Base-by-base conservation (phyloP, 2,329 filamentous ascomycete genomes). In the Colletotrichum cereale region DNA sequence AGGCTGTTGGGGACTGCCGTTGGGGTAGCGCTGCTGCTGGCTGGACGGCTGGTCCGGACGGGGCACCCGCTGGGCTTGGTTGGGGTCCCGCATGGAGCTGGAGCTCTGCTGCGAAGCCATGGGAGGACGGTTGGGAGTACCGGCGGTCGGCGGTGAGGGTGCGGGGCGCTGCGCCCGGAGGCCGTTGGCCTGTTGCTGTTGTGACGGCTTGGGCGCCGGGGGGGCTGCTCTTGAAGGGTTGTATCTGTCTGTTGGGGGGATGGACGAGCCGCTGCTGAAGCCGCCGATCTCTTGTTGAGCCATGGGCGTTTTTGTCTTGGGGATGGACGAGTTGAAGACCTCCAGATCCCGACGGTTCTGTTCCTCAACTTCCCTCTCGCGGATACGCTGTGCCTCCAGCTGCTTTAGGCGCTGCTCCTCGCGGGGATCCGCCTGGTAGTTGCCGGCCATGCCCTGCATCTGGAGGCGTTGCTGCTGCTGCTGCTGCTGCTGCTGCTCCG, bases 221-320 rank as follows among this genome's bases (percentile, higher is more conserved):
- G 95, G 96, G 60, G 96, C 92, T 48, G 93, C 92, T 78, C 96
- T 89, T 64, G 90, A 91, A 5, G 96, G 95, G 80, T 97, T 97
- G 82, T 95, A 98, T 73, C 94, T 90, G 76, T 91, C 89, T 57
- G 80, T 71, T 6, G 82, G 77, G n/a, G 86, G 81, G 40, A 84
- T 79, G 18, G 87, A 79, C 26, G 85, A 76, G 55, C 86, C 83
- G 73, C 87, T 85, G 48, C 89, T 87, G 73, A 90, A 92, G 40
- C 91, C 91, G 68, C 93, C 94, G 75, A 98, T 84, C 81, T 98
- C 96, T 82, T 98, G 95, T 80, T 98, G 94, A 40, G 95, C 95
- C 75, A 96, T 78, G 2, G 94, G 93, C 14, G 91, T 84, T 79
- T 93, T 94, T 74, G 88, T 91, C 85, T 97, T 93, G 40, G 95